Conservation (phyloP, 2,329 filamentous ascomycete species). For the Akanthomyces lecanii region DNA sequence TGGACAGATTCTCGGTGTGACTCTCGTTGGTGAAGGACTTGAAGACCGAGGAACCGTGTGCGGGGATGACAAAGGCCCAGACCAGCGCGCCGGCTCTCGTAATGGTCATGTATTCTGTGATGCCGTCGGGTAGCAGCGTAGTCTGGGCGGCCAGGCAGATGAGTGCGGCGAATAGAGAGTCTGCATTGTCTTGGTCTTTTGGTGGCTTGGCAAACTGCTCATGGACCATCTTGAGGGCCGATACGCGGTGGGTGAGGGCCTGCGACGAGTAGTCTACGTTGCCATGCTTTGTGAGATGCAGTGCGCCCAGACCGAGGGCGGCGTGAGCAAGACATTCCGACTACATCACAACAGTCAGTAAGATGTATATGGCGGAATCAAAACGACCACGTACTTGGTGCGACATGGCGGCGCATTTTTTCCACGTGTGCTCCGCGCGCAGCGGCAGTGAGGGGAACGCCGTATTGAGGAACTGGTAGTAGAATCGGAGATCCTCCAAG, state of each 20-base stretch:
- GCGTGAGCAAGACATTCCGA: constrained; percentile 37
- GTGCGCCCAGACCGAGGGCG: constrained; percentile 35
- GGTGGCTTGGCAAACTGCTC: constrained; percentile 26
- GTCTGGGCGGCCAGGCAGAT: constrained; percentile 35
- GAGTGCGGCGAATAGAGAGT: constrained; percentile 34
- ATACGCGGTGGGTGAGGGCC: constrained; percentile 33
- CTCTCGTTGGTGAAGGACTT: constrained; percentile 23
- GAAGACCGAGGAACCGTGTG: constrained; percentile 23
- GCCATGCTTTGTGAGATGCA: constrained; percentile 31
- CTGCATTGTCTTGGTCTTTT: constrained; percentile 28
- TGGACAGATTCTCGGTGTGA: constrained; percentile 26
- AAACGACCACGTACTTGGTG: constrained; percentile 25
- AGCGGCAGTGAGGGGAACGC: constrained; percentile 38
- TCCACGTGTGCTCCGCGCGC: constrained; percentile 31
- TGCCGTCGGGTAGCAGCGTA: constrained; percentile 33
- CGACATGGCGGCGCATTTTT: constrained; percentile 31
- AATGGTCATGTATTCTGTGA: constrained; percentile 36
- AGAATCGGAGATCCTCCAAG: constrained; percentile 44
- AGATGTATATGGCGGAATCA: not conserved
- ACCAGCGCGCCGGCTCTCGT: constrained; percentile 28
- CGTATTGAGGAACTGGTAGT: constrained; percentile 46
- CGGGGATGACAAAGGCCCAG: constrained; percentile 22
- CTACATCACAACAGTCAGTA: constrained; percentile 21
- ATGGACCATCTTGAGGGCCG: constrained; percentile 33
- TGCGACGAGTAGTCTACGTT: constrained; percentile 25